Base-by-base conservation (phyloP, 2,329 filamentous ascomycete genomes). In the Coniochaeta sp. region DNA sequence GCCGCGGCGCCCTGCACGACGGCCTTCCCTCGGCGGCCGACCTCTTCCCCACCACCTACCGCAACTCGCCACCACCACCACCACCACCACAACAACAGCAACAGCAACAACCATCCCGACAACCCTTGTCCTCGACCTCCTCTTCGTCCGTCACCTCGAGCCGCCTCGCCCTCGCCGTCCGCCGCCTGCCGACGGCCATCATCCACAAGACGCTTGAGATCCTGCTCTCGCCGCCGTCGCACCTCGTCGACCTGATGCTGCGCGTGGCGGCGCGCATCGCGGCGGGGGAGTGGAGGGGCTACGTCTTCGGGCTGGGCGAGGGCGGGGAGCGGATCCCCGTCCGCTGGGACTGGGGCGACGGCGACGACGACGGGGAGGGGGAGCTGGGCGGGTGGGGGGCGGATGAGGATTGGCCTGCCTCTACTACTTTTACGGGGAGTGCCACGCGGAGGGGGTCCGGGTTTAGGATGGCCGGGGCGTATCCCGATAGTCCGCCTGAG, bases 191-290 rank as follows among this genome's bases (percentile, higher is more conserved):
- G 1, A 77, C 84, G 57, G 82, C 86, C 3, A 82, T 96, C 32
- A 81, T 96, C 28, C 84, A 88, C 60, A 93, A 90, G 73, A 92
- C 91, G 0, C 87, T 84, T 63, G 86, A 90, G 58, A 81, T 95
- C 32, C 81, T 96, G 4, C 76, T 96, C 16, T 86, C 89, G 0
- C 91, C 91, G n/a, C 91, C 93, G 0, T 84, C 88, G 17, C 86
- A 93, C 66, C 81, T 96, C 1, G 83, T 96, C 38, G 80, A 85
- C 28, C 78, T 96, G 44, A 92, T 96, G 80, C 81, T 96, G 4
- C 86, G 86, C 60, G 90, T 96, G 60, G 90, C 92, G 0, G 87
- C 89, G 0, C 86, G 84, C 63, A 91, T 96, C 63, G 82, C 87
- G 1, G 79, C 79, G 32, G 84, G 83, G 19, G 80, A 84, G 74